Evolutionary conservation across 345 rosid genomes (phyloP).

Genomic region (Excoecaria agallocha): DNA sequence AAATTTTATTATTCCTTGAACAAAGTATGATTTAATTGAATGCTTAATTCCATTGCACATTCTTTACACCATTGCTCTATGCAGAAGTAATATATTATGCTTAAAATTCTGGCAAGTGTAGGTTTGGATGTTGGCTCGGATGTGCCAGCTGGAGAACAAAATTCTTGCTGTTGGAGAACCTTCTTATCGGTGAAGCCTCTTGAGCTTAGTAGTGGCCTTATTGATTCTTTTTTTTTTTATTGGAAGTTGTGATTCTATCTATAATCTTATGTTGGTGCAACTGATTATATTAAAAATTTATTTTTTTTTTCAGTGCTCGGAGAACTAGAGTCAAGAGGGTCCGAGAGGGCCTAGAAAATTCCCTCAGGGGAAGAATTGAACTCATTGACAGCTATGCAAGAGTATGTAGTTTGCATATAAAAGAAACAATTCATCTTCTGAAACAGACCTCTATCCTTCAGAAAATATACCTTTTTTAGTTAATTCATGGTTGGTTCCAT

Average conservation of each 20-base stretch:
- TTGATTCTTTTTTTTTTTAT: neutral
- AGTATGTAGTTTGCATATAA: conserved; percentile 42
- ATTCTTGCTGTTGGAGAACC: conserved; percentile 91
- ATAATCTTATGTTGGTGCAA: neutral
- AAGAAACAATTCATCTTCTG: neutral
- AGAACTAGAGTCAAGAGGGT: conserved; percentile 74
- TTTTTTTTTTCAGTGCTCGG: conserved; percentile 51
- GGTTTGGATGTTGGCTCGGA: conserved; percentile 97
- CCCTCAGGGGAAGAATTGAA: conserved; percentile 76
- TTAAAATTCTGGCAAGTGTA: conserved; percentile 25
- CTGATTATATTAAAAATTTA: conserved; percentile 4
- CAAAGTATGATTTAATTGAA: neutral
- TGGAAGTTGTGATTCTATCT: neutral
- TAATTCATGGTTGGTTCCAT: conserved; percentile 2
- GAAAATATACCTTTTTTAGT: conserved; percentile 1
- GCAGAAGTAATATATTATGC: neutral
- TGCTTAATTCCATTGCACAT: neutral
- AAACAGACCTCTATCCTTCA: neutral
- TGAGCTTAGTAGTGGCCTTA: conserved; percentile 11
- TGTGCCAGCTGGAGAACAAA: conserved; percentile 98
- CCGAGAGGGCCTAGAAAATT: conserved; percentile 70
- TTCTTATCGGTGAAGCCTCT: conserved; percentile 68
- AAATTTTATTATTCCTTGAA: neutral
- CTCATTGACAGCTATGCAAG: conserved; percentile 89
- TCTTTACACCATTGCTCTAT: neutral